Conservation (phyloP, 148 eudicot genomes). For the Fagopyrum esculentum region DNA sequence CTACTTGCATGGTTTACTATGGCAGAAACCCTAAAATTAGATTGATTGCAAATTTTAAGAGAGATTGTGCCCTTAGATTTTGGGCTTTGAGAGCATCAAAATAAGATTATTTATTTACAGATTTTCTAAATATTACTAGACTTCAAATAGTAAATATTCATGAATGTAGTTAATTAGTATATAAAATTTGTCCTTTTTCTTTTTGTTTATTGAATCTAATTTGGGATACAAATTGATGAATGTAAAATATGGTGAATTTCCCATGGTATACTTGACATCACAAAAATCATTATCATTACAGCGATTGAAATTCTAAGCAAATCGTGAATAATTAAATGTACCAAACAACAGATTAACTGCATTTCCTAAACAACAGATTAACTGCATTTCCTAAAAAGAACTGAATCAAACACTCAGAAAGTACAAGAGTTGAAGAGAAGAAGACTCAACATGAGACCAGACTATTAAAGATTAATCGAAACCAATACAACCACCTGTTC, state of each 20-base stretch:
- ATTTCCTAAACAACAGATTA: not conserved
- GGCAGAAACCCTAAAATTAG: constrained; percentile 1
- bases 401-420: not conserved
- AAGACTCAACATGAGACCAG: not conserved
- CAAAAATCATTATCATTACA: no score
- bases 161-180: not conserved
- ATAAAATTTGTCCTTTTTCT: no score
- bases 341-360: not conserved
- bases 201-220: no score
- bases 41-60: not conserved
- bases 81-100: not conserved
- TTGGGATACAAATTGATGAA: no score
- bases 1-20: not conserved
- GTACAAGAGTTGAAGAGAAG: not conserved
- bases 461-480: not conserved
- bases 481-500: constrained; percentile 5
- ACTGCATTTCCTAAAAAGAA: not conserved
- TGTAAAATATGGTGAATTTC: no score
- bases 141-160: constrained; percentile 1
- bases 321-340: no score
- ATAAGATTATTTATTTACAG: not conserved
- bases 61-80: not conserved
- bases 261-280: no score
- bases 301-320: no score
- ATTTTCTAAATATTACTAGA: not conserved